These are phyloP conservation scores for Lactifluus pinguis DNA, from an alignment of 768 basidiomycete genomes.

Conservation along the genomic window DNA sequence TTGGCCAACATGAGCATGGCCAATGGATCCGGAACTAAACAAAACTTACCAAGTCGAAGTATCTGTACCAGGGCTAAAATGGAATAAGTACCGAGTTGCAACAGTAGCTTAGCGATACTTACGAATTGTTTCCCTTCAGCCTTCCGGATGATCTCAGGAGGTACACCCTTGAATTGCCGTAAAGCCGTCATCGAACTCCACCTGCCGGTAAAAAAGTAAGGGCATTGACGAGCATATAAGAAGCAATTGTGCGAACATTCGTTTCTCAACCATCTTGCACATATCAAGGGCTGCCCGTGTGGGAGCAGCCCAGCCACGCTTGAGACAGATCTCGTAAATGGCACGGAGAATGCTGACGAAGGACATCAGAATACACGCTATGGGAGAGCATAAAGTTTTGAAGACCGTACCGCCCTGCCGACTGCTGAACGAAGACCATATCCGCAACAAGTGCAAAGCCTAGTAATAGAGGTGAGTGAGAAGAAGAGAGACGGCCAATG, in stretches of 20 bases:
- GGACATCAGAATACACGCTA: slow-evolving; percentile 2
- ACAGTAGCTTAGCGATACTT: slow-evolving; percentile 25
- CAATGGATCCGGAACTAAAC: background rate
- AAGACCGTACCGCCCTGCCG: slow-evolving; percentile 69
- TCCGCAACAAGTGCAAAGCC: slow-evolving; percentile 82
- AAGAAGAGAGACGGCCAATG: background rate
- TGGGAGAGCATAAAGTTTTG: background rate
- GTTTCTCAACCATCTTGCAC: slow-evolving; percentile 92
- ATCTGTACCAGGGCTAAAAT: slow-evolving; percentile 90
- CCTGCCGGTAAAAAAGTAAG: slow-evolving; percentile 34
- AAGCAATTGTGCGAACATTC: slow-evolving; percentile 44
- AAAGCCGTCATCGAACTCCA: slow-evolving; percentile 98
- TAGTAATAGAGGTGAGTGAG: slow-evolving; percentile 21
- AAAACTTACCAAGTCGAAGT: slow-evolving; percentile 69
- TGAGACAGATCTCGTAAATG: slow-evolving; percentile 95
- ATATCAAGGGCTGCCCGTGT: slow-evolving; percentile 85
- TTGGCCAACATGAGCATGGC: slow-evolving; percentile 20
- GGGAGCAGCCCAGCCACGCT: slow-evolving; percentile 95
- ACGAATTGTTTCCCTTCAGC: slow-evolving; percentile 98
- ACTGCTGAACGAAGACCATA: slow-evolving; percentile 96
- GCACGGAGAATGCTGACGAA: slow-evolving; percentile 73
- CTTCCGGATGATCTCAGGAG: slow-evolving; percentile 74
- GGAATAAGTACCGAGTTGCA: background rate
- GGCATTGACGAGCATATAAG: background rate
- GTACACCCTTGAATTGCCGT: slow-evolving; percentile 90